Evolutionary conservation across 345 rosid genomes (phyloP).

Genomic region (Citrus hindsii): DNA sequence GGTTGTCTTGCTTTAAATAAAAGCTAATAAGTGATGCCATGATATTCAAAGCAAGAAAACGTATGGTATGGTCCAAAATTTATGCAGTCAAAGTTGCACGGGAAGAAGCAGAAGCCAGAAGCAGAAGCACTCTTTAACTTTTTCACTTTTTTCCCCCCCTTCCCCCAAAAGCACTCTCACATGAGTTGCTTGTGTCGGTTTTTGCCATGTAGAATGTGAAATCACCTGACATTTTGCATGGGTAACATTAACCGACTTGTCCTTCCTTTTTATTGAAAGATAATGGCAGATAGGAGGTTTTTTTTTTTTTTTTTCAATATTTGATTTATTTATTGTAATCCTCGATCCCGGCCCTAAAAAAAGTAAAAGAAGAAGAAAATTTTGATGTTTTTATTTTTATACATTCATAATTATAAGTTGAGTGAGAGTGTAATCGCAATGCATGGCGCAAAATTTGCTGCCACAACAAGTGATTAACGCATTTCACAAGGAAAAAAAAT

Average conservation of each 20-base stretch:
- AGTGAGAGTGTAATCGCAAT: not conserved
- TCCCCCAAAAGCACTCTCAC: slow-evolving; percentile 9
- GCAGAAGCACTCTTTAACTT: slow-evolving; percentile 2
- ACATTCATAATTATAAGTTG: not conserved
- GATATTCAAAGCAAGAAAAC: not conserved
- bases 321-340: not conserved
- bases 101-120: not conserved
- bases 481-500: slow-evolving; percentile 6
- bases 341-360: not conserved
- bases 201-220: slow-evolving; percentile 11
- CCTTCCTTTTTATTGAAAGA: not conserved
- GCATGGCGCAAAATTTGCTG: slow-evolving; percentile 23
- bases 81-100: slow-evolving; percentile 5
- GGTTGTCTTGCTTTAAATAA: not conserved
- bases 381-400: not conserved
- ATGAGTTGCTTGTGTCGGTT: slow-evolving; percentile 27
- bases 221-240: slow-evolving; percentile 25
- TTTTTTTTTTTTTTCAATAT: not conserved
- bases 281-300: not conserved
- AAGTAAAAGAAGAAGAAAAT: not conserved
- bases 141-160: not conserved
- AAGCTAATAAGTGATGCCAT: not conserved
- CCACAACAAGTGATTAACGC: not conserved
- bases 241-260: slow-evolving; percentile 22
- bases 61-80: not conserved